phyloP scores from a whole-genome alignment of 2,329 filamentous ascomycete species.

The Neoarthrinium moseri region DNA sequence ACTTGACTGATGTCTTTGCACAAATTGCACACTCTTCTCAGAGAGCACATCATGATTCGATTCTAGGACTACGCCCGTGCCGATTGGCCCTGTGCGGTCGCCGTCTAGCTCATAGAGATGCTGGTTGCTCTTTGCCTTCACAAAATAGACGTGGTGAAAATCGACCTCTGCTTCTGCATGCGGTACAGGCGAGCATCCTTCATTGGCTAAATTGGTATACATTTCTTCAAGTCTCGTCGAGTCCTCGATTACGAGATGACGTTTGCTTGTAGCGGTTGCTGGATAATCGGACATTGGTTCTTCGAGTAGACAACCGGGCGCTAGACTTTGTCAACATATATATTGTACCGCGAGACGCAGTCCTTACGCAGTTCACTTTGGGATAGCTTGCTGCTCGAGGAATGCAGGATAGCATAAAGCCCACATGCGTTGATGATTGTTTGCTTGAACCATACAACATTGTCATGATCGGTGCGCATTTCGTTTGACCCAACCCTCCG shows the following conservation, averaged over 20 bases:
- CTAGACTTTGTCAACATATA: neutral
- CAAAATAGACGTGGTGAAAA: slow-evolving; percentile 72
- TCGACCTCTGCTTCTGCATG: slow-evolving; percentile 62
- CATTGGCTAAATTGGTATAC: neutral
- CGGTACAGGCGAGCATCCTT: neutral
- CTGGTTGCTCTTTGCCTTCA: slow-evolving; percentile 52
- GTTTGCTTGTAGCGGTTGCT: too few relatives aligned
- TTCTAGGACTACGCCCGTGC: slow-evolving; percentile 37
- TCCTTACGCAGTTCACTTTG: neutral
- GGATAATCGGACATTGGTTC: too few relatives aligned
- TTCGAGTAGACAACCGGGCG: too few relatives aligned
- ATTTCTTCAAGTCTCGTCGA: too few relatives aligned
- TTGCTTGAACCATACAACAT: slow-evolving; percentile 72
- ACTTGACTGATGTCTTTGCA: neutral
- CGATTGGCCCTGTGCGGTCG: slow-evolving; percentile 62
- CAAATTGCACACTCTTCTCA: slow-evolving; percentile 41
- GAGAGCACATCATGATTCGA: slow-evolving; percentile 50
- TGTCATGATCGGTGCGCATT: slow-evolving; percentile 41
- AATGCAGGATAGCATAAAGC: slow-evolving; percentile 64
- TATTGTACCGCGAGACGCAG: neutral
- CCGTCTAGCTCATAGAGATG: slow-evolving; percentile 69
- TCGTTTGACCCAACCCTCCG: slow-evolving; percentile 37
- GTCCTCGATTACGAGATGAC: too few relatives aligned
- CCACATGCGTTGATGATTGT: slow-evolving; percentile 73
- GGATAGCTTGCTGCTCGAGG: neutral